phyloP scores from a whole-genome alignment of 2,329 filamentous ascomycete genomes.

The Metarhizium brunneum region DNA sequence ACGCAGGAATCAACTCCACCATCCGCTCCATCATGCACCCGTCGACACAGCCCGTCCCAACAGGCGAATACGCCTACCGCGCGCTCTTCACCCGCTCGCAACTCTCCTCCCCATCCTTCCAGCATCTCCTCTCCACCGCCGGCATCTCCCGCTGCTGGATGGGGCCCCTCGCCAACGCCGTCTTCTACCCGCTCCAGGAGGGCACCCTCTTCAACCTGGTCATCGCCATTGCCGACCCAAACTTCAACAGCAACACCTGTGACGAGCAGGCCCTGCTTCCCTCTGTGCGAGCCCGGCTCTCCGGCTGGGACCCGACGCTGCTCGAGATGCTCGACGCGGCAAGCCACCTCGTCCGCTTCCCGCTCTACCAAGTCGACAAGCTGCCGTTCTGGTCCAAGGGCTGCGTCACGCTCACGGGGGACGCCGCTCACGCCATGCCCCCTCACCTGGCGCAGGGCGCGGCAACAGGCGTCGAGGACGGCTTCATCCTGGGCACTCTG shows the following conservation, averaged over 20 bases:
- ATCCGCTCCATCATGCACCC: conserved; percentile 8
- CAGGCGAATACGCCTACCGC: conserved; percentile 8
- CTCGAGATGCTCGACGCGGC: conserved; percentile 3
- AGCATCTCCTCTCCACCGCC: not conserved
- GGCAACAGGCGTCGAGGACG: conserved; percentile 17
- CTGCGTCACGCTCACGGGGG: conserved; percentile 9
- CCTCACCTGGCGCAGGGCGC: conserved; percentile 18
- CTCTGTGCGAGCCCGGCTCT: not conserved
- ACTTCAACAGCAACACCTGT: conserved; percentile 1
- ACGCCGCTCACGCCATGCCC: conserved; percentile 12
- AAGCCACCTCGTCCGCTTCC: conserved; percentile 6
- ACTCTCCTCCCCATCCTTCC: not conserved
- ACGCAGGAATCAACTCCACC: conserved; percentile 4
- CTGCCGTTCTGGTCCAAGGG: conserved; percentile 7
- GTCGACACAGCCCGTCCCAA: not conserved
- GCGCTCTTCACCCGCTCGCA: conserved; percentile 3
- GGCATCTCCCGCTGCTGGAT: conserved; percentile 4
- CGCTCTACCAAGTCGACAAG: conserved; percentile 4
- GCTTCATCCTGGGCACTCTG: conserved; percentile 12
- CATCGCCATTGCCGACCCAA: conserved; percentile 1
- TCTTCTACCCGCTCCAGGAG: conserved; percentile 6
- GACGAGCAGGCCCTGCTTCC: not conserved
- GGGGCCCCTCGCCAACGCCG: conserved; percentile 4
- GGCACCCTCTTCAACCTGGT: conserved; percentile 7
- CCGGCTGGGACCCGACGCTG: conserved; percentile 6